phyloP scores from a whole-genome alignment of 352 stramenopile genomes.

The Globisporangium acanthophoron region DNA sequence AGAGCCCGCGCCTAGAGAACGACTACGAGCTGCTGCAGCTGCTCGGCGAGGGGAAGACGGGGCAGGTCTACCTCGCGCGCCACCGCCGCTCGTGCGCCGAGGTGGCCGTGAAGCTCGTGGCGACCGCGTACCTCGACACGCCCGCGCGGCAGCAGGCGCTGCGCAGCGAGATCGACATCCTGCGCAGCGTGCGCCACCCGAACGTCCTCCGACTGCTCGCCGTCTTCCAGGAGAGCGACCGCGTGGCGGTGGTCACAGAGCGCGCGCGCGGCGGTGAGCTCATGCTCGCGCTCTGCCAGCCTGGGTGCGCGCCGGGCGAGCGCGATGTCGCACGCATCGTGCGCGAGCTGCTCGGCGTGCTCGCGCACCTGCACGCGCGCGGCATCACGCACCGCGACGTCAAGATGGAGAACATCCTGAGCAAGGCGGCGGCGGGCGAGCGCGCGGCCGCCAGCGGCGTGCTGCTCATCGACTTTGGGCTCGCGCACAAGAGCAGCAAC shows the following conservation, averaged over 20 bases:
- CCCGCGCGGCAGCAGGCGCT: conserved; percentile 62
- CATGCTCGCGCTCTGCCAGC: conserved; percentile 38
- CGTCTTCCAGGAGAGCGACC: conserved; percentile 62
- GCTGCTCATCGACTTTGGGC: conserved; percentile 78
- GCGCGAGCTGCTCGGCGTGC: conserved; percentile 57
- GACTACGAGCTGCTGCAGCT: conserved; percentile 66
- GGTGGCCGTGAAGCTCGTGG: conserved; percentile 67
- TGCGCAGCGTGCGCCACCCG: conserved; percentile 52
- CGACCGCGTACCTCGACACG: conserved; percentile 64
- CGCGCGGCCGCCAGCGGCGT: conserved; percentile 32
- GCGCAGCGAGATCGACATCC: conserved; percentile 50
- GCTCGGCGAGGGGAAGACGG: conserved; percentile 77
- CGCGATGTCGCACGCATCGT: conserved; percentile 60
- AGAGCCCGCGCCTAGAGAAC: conserved; percentile 33
- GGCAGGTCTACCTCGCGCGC: conserved; percentile 55
- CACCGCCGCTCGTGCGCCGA: conserved; percentile 28
- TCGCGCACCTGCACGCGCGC: conserved; percentile 60
- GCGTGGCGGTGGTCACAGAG: conserved; percentile 69
- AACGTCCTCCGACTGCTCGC: conserved; percentile 50
- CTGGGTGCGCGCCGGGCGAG: conserved; percentile 29
- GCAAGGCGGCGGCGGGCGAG: conserved; percentile 26
- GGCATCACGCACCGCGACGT: conserved; percentile 81
- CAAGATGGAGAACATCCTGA: conserved; percentile 84
- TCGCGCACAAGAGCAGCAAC: conserved; percentile 42
- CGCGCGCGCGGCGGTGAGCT: conserved; percentile 56